These are phyloP conservation scores for Liriodendron chinense DNA, from an alignment of 164 flowering plant genomes.

Conservation along the genomic window DNA sequence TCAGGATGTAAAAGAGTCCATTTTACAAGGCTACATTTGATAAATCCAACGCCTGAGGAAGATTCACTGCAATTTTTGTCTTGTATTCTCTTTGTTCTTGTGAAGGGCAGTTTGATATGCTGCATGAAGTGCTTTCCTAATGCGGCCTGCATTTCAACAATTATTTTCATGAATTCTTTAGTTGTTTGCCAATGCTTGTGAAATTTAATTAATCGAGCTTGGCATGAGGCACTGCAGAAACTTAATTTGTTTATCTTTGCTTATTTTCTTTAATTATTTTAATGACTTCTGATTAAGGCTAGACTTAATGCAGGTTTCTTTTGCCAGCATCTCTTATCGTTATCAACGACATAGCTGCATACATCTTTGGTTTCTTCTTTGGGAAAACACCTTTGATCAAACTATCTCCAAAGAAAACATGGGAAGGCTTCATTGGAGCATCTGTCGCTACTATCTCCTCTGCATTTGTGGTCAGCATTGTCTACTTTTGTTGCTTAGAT, in stretches of 20 bases:
- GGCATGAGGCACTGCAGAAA: not conserved
- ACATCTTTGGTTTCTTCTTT: slow-evolving; percentile 91
- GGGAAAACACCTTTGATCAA: slow-evolving; percentile 94
- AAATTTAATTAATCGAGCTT: no score
- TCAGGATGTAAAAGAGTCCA: no score
- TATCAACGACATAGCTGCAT: slow-evolving; percentile 93
- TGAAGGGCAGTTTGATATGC: not conserved
- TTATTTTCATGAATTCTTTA: not conserved
- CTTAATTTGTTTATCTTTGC: not conserved
- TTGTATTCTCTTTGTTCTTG: not conserved
- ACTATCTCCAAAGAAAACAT: slow-evolving; percentile 96
- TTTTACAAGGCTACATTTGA: no score
- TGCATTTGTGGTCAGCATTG: slow-evolving; percentile 68
- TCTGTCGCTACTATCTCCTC: slow-evolving; percentile 77
- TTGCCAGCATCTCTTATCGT: slow-evolving; percentile 97
- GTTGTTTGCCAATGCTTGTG: not conserved
- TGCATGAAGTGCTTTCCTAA: not conserved
- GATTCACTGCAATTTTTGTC: not conserved
- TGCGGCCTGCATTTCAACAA: not conserved
- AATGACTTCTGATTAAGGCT: not conserved
- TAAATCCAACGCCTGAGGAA: not conserved
- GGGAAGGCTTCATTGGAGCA: slow-evolving; percentile 99
- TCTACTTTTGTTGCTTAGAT: not conserved
- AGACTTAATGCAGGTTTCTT: slow-evolving; percentile 77
- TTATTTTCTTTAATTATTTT: not conserved